Conservation (phyloP, 2,329 filamentous ascomycete species). For the Metarhizium robertsii region DNA sequence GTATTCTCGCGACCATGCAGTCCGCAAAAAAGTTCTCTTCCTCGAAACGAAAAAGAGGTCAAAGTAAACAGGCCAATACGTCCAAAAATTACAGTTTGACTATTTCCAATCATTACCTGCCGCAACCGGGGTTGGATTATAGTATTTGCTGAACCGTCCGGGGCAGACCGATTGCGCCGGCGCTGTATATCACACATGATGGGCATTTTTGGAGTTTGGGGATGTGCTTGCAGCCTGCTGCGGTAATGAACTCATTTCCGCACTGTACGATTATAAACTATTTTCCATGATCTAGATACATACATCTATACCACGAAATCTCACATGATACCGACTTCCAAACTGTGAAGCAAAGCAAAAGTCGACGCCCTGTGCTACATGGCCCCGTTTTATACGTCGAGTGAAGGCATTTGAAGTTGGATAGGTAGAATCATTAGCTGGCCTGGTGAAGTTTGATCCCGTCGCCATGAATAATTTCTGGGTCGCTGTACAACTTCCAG, state of each 20-base stretch:
- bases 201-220: conserved; percentile 23
- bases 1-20: conserved; percentile 32
- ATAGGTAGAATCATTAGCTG: neutral
- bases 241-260: neutral
- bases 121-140: neutral
- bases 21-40: conserved; percentile 92
- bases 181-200: conserved; percentile 19
- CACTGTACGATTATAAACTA: conserved; percentile 1
- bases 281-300: neutral
- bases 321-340: neutral
- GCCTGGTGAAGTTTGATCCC: neutral
- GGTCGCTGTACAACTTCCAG: neutral
- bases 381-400: neutral
- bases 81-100: neutral
- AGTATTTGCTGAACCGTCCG: neutral
- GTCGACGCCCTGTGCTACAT: neutral
- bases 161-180: neutral
- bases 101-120: neutral
- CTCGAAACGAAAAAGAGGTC: conserved; percentile 81
- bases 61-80: conserved; percentile 29
- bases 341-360: conserved; percentile 4
- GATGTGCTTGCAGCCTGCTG: conserved; percentile 1
- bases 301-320: neutral
- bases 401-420: neutral
- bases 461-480: neutral